Percentiles rank a stretch among this genome's conserved stretches.
These are phyloP conservation scores for Casuarina glauca DNA, from an alignment of 306 rosid genomes.

Conservation along the genomic window DNA sequence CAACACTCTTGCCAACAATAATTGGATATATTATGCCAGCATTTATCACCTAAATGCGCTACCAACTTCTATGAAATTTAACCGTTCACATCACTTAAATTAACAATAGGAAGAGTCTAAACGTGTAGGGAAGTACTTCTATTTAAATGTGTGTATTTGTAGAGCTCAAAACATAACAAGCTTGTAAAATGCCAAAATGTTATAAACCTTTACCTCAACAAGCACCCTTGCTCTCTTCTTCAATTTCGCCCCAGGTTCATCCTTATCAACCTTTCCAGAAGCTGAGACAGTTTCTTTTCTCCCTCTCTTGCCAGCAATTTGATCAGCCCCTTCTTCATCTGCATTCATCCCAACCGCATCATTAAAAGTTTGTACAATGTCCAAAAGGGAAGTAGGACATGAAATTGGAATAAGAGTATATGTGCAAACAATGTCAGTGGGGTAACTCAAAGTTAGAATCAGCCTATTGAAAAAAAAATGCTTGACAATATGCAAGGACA, in stretches of 20 bases:
- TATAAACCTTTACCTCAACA: constrained; percentile 71
- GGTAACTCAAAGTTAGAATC: not conserved
- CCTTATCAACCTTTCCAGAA: constrained; percentile 53
- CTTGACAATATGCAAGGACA: not conserved
- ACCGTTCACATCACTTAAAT: not conserved
- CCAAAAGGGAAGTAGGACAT: not conserved
- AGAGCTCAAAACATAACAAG: not conserved
- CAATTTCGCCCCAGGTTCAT: constrained; percentile 45
- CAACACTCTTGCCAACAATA: not conserved
- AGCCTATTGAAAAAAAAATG: not conserved
- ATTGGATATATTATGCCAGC: not conserved
- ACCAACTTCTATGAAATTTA: not conserved
- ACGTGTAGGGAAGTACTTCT: not conserved
- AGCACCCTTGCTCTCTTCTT: constrained; percentile 65
- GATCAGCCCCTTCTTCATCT: constrained; percentile 55
- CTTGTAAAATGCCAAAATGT: constrained; percentile 8
- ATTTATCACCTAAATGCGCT: not conserved
- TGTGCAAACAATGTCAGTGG: not conserved
- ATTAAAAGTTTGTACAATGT: not conserved
- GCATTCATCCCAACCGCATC: constrained; percentile 57
- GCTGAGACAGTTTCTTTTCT: constrained; percentile 37
- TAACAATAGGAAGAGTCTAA: not conserved
- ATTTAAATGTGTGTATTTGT: not conserved
- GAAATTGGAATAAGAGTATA: not conserved
- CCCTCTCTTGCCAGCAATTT: constrained; percentile 36